Conservation (phyloP, 176 grass and related monocot genomes). For the Ananas comosus region DNA sequence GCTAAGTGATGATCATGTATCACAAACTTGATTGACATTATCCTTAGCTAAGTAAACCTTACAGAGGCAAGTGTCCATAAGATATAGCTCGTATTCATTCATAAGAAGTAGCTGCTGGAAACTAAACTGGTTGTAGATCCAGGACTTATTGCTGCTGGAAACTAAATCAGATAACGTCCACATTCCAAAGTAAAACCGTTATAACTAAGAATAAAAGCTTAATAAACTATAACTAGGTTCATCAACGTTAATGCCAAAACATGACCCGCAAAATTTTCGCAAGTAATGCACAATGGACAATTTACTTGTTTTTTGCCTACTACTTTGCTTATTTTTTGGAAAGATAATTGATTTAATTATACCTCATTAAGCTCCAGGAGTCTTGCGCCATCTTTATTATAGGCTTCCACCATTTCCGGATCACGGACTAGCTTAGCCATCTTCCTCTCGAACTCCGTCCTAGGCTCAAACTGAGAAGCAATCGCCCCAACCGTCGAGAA, state of each 20-base stretch:
- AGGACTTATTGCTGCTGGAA: too few relatives aligned
- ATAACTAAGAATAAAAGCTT: not conserved
- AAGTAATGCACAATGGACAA: too few relatives aligned
- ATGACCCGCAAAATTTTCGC: too few relatives aligned
- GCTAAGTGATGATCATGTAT: not conserved
- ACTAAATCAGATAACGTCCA: too few relatives aligned
- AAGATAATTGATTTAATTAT: not conserved
- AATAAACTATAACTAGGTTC: not conserved
- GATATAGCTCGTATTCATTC: too few relatives aligned
- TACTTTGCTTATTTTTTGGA: too few relatives aligned
- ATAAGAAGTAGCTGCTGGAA: too few relatives aligned
- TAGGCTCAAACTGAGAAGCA: constrained; percentile 66
- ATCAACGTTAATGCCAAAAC: too few relatives aligned
- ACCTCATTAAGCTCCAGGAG: constrained; percentile 93
- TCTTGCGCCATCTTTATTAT: constrained; percentile 82
- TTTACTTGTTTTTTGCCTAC: too few relatives aligned
- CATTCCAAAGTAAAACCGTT: not conserved
- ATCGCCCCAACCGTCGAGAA: constrained; percentile 62
- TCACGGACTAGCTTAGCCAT: constrained; percentile 43
- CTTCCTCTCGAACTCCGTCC: constrained; percentile 66
- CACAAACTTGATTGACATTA: not conserved
- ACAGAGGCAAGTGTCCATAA: too few relatives aligned
- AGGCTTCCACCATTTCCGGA: constrained; percentile 54
- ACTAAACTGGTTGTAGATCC: too few relatives aligned
- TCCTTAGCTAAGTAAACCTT: not conserved